These are phyloP conservation scores for Rhizoctonia solani DNA, from an alignment of 1,284 basidiomycete genomes.

Conservation along the genomic window DNA sequence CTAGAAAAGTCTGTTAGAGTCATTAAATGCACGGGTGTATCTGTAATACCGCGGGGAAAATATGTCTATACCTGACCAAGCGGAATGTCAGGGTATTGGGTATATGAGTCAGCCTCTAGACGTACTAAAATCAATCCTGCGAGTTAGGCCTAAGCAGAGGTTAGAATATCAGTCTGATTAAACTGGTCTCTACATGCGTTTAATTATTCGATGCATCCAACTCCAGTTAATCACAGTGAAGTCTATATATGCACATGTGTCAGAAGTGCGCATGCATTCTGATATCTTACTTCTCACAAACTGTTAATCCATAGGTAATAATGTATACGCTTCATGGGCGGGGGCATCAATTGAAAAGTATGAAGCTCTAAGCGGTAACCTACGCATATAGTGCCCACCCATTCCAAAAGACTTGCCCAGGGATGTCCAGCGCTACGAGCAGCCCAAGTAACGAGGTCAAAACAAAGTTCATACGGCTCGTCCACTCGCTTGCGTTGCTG, in stretches of 20 bases:
- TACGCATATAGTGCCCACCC: conserved; percentile 67
- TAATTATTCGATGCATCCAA: conserved; percentile 58
- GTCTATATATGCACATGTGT: conserved; percentile 51
- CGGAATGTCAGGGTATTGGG: conserved; percentile 14
- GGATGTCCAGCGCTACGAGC: conserved; percentile 59
- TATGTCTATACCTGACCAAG: conserved; percentile 65
- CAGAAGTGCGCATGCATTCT: not conserved
- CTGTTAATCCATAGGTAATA: conserved; percentile 65
- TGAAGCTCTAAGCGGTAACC: conserved; percentile 42
- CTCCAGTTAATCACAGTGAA: conserved; percentile 63
- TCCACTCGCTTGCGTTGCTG: conserved; percentile 78
- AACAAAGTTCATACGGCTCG: conserved; percentile 70
- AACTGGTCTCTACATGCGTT: conserved; percentile 51
- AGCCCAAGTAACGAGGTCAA: conserved; percentile 65
- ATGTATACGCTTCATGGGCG: conserved; percentile 58
- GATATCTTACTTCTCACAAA: conserved; percentile 52
- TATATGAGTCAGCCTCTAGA: conserved; percentile 31
- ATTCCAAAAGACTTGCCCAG: conserved; percentile 57
- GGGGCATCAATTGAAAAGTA: not conserved
- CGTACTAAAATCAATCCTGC: conserved; percentile 76
- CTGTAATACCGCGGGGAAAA: conserved; percentile 66
- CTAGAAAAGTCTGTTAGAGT: conserved; percentile 40
- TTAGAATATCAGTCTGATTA: conserved; percentile 35
- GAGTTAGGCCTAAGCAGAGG: conserved; percentile 55
- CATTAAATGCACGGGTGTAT: not conserved